Percentiles rank a stretch among this genome's conserved stretches.
These are phyloP conservation scores for Cinnamomum micranthum DNA, from an alignment of 164 flowering plant species.

Conservation along the genomic window DNA sequence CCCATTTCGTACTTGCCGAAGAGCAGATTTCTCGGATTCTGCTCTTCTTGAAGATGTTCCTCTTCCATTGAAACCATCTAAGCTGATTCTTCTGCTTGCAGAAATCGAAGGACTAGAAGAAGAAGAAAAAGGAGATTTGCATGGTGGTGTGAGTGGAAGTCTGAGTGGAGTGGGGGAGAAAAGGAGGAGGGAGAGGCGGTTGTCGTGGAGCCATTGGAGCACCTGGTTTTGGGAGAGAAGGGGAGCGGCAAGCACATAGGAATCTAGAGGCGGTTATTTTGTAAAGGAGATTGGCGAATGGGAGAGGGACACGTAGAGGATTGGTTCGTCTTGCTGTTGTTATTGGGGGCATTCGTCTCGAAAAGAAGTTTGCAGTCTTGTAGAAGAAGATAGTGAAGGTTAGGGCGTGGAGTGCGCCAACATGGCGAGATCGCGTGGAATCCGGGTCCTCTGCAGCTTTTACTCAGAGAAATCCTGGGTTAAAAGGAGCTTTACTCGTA, in stretches of 20 bases:
- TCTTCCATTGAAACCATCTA: not conserved
- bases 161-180: not conserved
- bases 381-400: no score
- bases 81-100: not conserved
- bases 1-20: constrained; percentile 69
- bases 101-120: not conserved
- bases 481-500: no score
- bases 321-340: no score
- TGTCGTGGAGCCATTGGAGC: not conserved
- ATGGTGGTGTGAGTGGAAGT: not conserved
- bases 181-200: not conserved
- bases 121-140: not conserved
- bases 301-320: not conserved
- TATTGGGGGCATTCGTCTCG: not conserved
- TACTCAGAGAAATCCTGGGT: no score
- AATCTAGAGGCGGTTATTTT: not conserved
- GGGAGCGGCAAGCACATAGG: not conserved
- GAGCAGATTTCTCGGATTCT: constrained; percentile 12
- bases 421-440: no score
- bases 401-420: no score
- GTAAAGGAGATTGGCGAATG: not conserved
- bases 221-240: not conserved
- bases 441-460: no score
- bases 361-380: no score
- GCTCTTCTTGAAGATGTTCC: not conserved